Conservation (phyloP, 768 basidiomycete species). For the Suillus variegatus region DNA sequence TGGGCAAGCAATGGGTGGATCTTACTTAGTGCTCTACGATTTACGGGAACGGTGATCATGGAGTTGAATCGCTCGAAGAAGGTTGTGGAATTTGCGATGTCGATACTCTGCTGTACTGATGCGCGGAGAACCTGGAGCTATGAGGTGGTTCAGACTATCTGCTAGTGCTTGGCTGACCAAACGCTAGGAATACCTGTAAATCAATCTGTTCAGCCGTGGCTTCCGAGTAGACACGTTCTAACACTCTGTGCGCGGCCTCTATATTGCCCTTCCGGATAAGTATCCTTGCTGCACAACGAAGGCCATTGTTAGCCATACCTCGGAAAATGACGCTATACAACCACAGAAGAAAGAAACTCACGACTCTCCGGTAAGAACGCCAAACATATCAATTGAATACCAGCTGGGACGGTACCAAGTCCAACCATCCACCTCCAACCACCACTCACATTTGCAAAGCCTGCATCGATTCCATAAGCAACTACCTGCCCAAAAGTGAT, state of each 20-base stretch:
- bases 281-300: slow-evolving; percentile 54
- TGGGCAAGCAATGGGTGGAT: slow-evolving; percentile 11
- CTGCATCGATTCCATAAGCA: slow-evolving; percentile 74
- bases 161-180: neutral
- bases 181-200: slow-evolving; percentile 47
- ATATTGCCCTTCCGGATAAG: slow-evolving; percentile 57
- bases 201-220: slow-evolving; percentile 67
- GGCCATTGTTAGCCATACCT: neutral
- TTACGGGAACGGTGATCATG: slow-evolving; percentile 56
- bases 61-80: slow-evolving; percentile 56
- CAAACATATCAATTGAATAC: slow-evolving; percentile 58
- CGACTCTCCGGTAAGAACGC: slow-evolving; percentile 79
- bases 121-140: slow-evolving; percentile 61
- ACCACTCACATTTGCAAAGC: slow-evolving; percentile 52
- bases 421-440: slow-evolving; percentile 91
- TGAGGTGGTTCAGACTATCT: neutral
- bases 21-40: slow-evolving; percentile 70
- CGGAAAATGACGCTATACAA: neutral
- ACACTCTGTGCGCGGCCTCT: slow-evolving; percentile 51
- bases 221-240: slow-evolving; percentile 68
- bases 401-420: slow-evolving; percentile 69
- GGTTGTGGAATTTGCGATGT: slow-evolving; percentile 62
- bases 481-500: slow-evolving; percentile 83
- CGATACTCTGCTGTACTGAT: slow-evolving; percentile 61
- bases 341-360: slow-evolving; percentile 38